These are phyloP conservation scores for Debaryomycetaceae sp. DNA, from an alignment of 1,139 yeast species.

Conservation along the genomic window DNA sequence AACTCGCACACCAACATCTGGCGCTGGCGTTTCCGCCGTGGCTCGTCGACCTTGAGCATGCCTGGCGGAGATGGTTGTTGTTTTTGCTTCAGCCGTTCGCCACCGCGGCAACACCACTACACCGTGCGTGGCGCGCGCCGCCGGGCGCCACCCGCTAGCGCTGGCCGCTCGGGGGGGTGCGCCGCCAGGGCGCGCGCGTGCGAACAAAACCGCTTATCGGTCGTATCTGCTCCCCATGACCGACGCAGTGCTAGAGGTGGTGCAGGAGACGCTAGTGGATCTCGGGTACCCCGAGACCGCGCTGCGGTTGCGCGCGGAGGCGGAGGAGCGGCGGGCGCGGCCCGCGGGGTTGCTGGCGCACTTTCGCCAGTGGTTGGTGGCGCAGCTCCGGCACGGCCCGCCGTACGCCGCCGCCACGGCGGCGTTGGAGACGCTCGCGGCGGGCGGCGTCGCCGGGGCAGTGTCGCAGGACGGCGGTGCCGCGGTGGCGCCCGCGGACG, in stretches of 20 bases:
- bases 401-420: conserved; percentile 3
- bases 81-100: no score
- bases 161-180: background rate
- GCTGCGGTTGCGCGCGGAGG: conserved; percentile 2
- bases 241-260: conserved; percentile 5
- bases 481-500: conserved; percentile 1
- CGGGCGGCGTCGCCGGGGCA: background rate
- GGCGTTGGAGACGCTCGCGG: conserved; percentile 3
- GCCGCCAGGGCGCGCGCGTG: background rate
- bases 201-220: no score
- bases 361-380: background rate
- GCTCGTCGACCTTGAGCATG: no score
- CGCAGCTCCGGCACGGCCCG: conserved; percentile 3
- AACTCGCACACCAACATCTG: conserved; percentile 36
- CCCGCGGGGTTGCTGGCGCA: background rate
- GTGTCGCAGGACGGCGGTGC: conserved; percentile 1
- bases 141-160: background rate
- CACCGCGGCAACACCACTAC: no score
- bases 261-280: conserved; percentile 7
- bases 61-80: no score
- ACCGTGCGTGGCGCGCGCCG: no score
- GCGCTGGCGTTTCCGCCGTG: conserved; percentile 22
- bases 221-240: background rate
- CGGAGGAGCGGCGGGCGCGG: conserved; percentile 3
- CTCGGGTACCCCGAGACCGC: conserved; percentile 7